Conservation (phyloP, 306 rosid genomes). For the Dicorynia guianensis region DNA sequence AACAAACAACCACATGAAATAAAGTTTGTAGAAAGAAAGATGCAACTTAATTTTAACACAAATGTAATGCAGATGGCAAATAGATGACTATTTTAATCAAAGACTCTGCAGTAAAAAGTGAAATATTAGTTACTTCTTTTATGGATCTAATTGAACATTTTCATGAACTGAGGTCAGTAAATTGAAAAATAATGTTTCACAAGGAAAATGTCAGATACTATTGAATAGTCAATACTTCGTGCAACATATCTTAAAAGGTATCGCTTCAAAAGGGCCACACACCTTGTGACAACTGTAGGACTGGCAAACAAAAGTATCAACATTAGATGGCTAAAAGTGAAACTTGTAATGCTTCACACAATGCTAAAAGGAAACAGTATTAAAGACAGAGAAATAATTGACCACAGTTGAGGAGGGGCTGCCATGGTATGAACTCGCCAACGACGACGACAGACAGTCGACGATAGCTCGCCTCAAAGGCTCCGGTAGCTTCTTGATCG, state of each 20-base stretch:
- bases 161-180: conserved; percentile 11
- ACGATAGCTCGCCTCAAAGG: conserved; percentile 88
- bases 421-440: conserved; percentile 58
- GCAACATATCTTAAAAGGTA: conserved; percentile 83
- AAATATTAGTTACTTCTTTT: neutral
- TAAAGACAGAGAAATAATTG: conserved; percentile 34
- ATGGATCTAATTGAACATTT: conserved; percentile 5
- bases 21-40: conserved; percentile 1
- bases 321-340: conserved; percentile 41
- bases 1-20: conserved; percentile 24
- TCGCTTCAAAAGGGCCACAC: conserved; percentile 94
- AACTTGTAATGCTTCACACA: conserved; percentile 13
- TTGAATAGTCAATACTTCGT: conserved; percentile 28
- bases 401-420: conserved; percentile 53
- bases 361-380: conserved; percentile 38
- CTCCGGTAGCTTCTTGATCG: conserved; percentile 84
- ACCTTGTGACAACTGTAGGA: conserved; percentile 96
- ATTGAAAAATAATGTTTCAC: conserved; percentile 23
- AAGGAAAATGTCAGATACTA: conserved; percentile 24
- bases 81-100: neutral
- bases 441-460: conserved; percentile 84
- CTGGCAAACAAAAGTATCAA: conserved; percentile 61
- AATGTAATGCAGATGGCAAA: too few species aligned
- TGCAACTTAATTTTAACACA: too few species aligned
- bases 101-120: conserved; percentile 12